phyloP scores from a whole-genome alignment of 1,284 basidiomycete species.

The Schizophyllum commune region DNA sequence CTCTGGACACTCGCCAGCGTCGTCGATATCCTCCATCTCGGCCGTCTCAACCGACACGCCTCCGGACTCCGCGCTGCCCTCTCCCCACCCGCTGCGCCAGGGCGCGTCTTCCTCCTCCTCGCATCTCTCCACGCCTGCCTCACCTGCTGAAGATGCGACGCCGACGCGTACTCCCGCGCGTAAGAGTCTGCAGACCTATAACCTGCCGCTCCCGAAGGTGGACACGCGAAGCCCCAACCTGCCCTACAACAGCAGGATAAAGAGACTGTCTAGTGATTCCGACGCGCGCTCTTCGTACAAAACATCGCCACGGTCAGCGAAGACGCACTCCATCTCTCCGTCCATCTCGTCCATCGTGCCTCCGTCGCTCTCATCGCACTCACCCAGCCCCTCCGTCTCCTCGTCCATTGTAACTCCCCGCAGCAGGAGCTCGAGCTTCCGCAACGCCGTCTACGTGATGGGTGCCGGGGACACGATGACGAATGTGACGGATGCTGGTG shows the following conservation, averaged over 20 bases:
- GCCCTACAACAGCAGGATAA: background rate
- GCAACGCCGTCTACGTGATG: background rate
- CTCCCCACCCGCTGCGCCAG: background rate
- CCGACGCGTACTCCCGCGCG: background rate
- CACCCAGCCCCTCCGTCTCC: background rate
- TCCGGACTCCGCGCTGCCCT: background rate
- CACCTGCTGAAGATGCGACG: background rate
- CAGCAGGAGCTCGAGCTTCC: background rate
- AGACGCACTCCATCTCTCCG: background rate
- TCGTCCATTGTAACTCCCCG: background rate
- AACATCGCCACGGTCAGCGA: background rate
- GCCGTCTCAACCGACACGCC: background rate
- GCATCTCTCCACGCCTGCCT: background rate
- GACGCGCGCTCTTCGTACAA: background rate
- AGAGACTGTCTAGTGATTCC: background rate
- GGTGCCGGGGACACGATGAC: background rate
- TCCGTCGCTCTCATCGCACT: background rate
- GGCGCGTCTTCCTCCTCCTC: background rate
- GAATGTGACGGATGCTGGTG: background rate
- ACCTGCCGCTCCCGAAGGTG: background rate
- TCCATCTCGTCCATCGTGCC: background rate
- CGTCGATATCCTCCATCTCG: background rate
- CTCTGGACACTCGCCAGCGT: background rate
- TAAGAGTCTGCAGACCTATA: background rate
- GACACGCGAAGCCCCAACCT: background rate